Base-by-base conservation (phyloP, 768 basidiomycete genomes). In the Cubamyces lactineus region DNA sequence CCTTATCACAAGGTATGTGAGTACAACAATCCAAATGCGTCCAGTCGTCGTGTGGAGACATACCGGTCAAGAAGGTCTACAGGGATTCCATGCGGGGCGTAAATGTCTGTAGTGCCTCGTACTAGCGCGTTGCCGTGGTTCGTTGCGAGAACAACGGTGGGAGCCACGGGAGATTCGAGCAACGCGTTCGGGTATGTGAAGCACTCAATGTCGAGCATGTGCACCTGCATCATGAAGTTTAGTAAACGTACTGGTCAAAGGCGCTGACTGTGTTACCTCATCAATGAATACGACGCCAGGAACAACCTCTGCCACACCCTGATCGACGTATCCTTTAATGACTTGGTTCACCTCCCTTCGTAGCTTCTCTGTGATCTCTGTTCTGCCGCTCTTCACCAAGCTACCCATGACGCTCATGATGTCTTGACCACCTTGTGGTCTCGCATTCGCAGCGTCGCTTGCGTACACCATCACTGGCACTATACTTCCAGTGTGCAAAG, bases 171-270 rank as follows among this genome's bases (percentile, higher is more conserved):
- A 0, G 94, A 95, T 75, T 98, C 97, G 47, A 99, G 84, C 9
- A 98, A 84, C 11, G 94, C 89, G 75, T 98, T 98, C 39, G 98
- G 84, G 77, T 96, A 99, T 5, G 97, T 98, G 80, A 98, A 99
- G 75, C 96, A 98, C 74, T 99, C 97, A 70, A 98, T 96, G 74
- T 99, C 97, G 62, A 99, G 87, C 96, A 98, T 98, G 78, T 99
- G 97, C 23, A 98, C 96, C 95, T 97, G 69, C 2, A 43, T 8
- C 12, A 49, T 47, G n/a, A n/a, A n/a, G 57, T 59, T 38, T 24
- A 49, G 17, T 34, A 38, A 13, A 21, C 19, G 21, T 16, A 23
- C 21, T 41, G 53, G n/a, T n/a, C n/a, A n/a, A n/a, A 38, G 7
- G 6, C 1, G 21, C 12, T 21, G 21, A 19, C 30, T n/a, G 28